Evolutionary conservation across 1,284 basidiomycete species (phyloP), one percentile per base, ranked within the genome.

Genomic region (Wallemia mellicola): DNA sequence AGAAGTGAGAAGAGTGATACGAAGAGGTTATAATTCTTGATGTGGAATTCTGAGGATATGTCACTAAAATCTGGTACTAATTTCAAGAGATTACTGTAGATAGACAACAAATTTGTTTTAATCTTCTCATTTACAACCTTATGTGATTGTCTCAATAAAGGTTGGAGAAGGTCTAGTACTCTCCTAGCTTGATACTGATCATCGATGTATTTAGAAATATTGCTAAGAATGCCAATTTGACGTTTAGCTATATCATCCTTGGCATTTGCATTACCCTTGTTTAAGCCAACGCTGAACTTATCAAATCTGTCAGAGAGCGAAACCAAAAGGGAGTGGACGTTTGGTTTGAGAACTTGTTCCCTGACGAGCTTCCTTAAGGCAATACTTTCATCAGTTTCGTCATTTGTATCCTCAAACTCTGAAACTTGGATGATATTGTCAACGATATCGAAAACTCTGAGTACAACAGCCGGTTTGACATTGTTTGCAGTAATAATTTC

Each of bases 381-480:
- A 7, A 7, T 22, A n/a, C 38, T 48, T 22, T 48, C 38, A 11
- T 11, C 38, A 27, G 64, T 65, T 26, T 65, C 62, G 24, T 66
- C 63, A 19, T 65, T 65, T 19, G 63, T 66, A 14, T 73, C 71
- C 59, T 82, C 76, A 2, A 73, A 70, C 0, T 71, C 67, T 11
- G 81, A 76, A 54, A 79, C 74, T 5, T 69, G 72, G 24, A 95
- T 72, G 0, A 94, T 70, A 26, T 76, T 75, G 60, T 92, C 86
- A 54, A 91, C 74, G 60, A 94, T 81, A 66, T 95, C 91, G 64
- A 95, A 83, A 7, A 96, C 76, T 59, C 78, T 77, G 5, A 76
- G 76, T 28, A 94, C 74, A 15, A 95, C 87, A 0, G 79, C 71
- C 0, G 87, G 80, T 70, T 96, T 95, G 68, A 95, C 88, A 63